Evolutionary conservation across 345 rosid species (phyloP).

Genomic region (Euphorbia pulcherrima): DNA sequence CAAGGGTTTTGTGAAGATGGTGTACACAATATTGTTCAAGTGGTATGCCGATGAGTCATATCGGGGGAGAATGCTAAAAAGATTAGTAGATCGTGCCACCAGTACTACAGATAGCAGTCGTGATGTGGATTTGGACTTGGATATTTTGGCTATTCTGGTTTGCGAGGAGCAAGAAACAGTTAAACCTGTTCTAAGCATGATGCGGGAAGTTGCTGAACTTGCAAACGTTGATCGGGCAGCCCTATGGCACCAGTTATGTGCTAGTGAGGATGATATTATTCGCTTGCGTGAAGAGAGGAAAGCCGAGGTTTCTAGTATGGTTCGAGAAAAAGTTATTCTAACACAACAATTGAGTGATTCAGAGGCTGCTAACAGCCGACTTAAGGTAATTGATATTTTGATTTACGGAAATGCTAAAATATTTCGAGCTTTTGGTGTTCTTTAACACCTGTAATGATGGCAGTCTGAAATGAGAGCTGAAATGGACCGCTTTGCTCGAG

Average conservation of each 20-base stretch:
- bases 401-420: conserved; percentile 12
- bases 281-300: conserved; percentile 66
- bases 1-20: conserved; percentile 76
- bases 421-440: conserved; percentile 5
- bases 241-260: conserved; percentile 84
- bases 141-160: conserved; percentile 71
- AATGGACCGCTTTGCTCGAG: conserved; percentile 74
- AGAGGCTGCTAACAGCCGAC: conserved; percentile 64
- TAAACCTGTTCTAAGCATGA: conserved; percentile 71
- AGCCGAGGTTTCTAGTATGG: conserved; percentile 59
- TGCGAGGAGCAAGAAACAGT: conserved; percentile 78
- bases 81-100: conserved; percentile 84
- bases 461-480: conserved; percentile 94
- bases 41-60: conserved; percentile 79
- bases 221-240: conserved; percentile 91
- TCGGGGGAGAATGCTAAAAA: conserved; percentile 71
- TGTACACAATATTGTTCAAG: conserved; percentile 75
- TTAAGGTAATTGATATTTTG: conserved; percentile 57
- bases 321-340: conserved; percentile 56
- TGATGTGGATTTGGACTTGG: conserved; percentile 70
- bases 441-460: conserved; percentile 26
- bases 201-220: conserved; percentile 81
- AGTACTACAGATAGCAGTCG: conserved; percentile 53
- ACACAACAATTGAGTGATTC: conserved; percentile 70
- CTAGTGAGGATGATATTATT: conserved; percentile 73